These are phyloP conservation scores for Elsinoe arachidis DNA, from an alignment of 2,329 filamentous ascomycete genomes.

Conservation along the genomic window DNA sequence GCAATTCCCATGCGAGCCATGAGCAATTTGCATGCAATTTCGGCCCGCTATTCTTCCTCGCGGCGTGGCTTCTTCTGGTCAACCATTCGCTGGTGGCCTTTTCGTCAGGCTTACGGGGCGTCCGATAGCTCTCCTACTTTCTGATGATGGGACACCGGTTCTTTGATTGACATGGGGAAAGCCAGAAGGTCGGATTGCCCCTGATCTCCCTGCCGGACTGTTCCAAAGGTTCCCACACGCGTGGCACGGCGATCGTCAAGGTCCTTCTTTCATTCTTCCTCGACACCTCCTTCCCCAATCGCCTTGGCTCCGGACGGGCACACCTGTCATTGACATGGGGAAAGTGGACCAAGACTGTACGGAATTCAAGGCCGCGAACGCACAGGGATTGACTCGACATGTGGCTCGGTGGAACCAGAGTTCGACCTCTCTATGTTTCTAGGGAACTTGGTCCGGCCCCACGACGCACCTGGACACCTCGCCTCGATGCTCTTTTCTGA, in stretches of 20 bases:
- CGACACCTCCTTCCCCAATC: conserved; percentile 1
- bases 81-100: background rate
- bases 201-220: conserved; percentile 1
- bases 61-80: background rate
- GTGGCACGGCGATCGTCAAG: background rate
- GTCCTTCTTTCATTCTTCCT: background rate
- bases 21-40: background rate
- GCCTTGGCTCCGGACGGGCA: background rate
- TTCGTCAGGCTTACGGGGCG: background rate
- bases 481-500: background rate
- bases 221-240: background rate
- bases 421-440: background rate
- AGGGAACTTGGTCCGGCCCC: background rate
- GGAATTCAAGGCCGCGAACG: background rate
- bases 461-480: background rate
- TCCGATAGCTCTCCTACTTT: background rate
- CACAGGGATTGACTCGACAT: background rate
- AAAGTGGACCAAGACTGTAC: background rate
- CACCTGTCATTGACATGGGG: background rate
- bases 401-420: conserved; percentile 1
- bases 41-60: background rate
- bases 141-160: background rate
- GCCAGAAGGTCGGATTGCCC: background rate
- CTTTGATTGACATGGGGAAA: background rate
- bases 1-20: background rate